Conservation (phyloP, 805 yeast genomes). For the Maudiozyma barnettii region DNA sequence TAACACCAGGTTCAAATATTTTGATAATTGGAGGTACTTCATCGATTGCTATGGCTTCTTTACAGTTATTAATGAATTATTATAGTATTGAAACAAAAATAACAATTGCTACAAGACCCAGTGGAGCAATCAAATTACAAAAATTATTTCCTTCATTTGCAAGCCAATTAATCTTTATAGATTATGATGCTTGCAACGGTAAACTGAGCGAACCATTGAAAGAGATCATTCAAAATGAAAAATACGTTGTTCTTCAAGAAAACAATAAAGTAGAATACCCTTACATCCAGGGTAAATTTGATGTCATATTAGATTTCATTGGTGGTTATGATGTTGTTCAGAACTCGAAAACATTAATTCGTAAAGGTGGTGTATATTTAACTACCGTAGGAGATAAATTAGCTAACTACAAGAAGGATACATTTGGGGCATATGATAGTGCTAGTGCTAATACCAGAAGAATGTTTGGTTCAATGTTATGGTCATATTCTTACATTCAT, state of each 20-base stretch:
- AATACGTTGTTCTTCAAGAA: slow-evolving; percentile 29
- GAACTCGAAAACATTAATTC: slow-evolving; percentile 36
- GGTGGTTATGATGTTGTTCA: slow-evolving; percentile 53
- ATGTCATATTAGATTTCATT: slow-evolving; percentile 57
- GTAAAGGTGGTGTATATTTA: slow-evolving; percentile 42
- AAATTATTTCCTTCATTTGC: slow-evolving; percentile 32
- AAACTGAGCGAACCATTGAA: slow-evolving; percentile 26
- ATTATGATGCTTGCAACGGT: slow-evolving; percentile 27
- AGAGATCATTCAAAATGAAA: slow-evolving; percentile 21
- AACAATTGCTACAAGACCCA: slow-evolving; percentile 49
- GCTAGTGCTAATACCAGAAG: slow-evolving; percentile 31
- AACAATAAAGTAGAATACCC: slow-evolving; percentile 19
- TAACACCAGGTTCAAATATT: slow-evolving; percentile 38
- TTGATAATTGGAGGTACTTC: slow-evolving; percentile 72
- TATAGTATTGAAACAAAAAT: slow-evolving; percentile 41
- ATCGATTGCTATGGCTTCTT: slow-evolving; percentile 54
- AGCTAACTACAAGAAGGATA: slow-evolving; percentile 31
- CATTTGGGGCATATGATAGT: slow-evolving; percentile 30
- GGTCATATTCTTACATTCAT: slow-evolving; percentile 32
- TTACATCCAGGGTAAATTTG: slow-evolving; percentile 41
- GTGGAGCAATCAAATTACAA: slow-evolving; percentile 37
- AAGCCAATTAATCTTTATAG: slow-evolving; percentile 32
- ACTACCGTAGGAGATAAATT: slow-evolving; percentile 57
- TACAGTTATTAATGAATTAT: slow-evolving; percentile 48
- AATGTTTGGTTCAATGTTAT: slow-evolving; percentile 27